Conservation (phyloP, 179 eudicot genomes). For the Camellia oleifera region DNA sequence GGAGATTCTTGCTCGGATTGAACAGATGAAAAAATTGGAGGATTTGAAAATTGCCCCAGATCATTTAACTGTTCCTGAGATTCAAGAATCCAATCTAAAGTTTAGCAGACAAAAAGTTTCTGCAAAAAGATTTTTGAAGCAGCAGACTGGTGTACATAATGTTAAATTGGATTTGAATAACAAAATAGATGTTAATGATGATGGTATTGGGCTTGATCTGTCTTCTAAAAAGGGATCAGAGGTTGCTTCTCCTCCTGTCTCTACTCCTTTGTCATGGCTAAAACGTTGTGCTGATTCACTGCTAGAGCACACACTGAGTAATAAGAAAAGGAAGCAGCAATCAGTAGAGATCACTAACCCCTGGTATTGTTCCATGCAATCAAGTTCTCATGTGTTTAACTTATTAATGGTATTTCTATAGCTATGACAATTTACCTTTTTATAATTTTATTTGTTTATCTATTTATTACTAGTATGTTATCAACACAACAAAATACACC, state of each 20-base stretch:
- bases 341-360: slow-evolving; percentile 23
- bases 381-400: background rate
- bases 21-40: slow-evolving; percentile 66
- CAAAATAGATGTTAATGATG: slow-evolving; percentile 9
- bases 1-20: slow-evolving; percentile 67
- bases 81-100: slow-evolving; percentile 27
- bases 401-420: background rate
- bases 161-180: slow-evolving; percentile 26
- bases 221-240: slow-evolving; percentile 24
- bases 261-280: slow-evolving; percentile 69
- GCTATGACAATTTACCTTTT: background rate
- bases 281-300: slow-evolving; percentile 62
- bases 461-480: slow-evolving; percentile 30
- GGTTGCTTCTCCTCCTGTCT: slow-evolving; percentile 44
- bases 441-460: slow-evolving; percentile 1
- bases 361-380: slow-evolving; percentile 29
- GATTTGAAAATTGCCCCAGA: slow-evolving; percentile 53
- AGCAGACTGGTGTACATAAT: slow-evolving; percentile 24
- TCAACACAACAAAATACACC: slow-evolving; percentile 22
- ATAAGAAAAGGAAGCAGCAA: slow-evolving; percentile 62
- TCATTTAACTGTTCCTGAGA: slow-evolving; percentile 32
- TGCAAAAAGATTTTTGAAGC: slow-evolving; percentile 27
- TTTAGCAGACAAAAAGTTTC: slow-evolving; percentile 26
- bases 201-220: slow-evolving; percentile 16
- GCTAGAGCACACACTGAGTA: slow-evolving; percentile 39